phyloP scores from a whole-genome alignment of 2,329 filamentous ascomycete species.

The Akanthomyces muscarius region DNA sequence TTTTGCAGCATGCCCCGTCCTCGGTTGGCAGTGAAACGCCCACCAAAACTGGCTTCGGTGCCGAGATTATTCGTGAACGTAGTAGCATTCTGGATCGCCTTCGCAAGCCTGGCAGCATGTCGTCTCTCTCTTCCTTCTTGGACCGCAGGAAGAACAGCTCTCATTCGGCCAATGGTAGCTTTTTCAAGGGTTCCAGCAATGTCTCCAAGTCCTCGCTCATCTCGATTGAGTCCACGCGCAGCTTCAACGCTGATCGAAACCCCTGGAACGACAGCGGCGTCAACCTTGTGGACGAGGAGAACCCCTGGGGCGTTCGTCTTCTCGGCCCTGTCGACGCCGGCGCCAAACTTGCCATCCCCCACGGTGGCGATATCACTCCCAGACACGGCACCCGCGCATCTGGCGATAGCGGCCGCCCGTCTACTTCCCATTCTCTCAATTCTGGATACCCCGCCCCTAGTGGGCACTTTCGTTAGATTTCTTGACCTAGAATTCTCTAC shows the following conservation, averaged over 20 bases:
- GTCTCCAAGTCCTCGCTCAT: slow-evolving; percentile 93
- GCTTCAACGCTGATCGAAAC: slow-evolving; percentile 85
- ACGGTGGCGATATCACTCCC: slow-evolving; percentile 77
- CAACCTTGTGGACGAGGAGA: slow-evolving; percentile 86
- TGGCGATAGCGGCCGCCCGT: slow-evolving; percentile 86
- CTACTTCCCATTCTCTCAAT: slow-evolving; percentile 90
- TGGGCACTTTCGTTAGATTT: slow-evolving; percentile 82
- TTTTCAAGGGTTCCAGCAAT: slow-evolving; percentile 90
- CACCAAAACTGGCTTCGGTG: slow-evolving; percentile 77
- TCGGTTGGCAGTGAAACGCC: slow-evolving; percentile 81
- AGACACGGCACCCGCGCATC: slow-evolving; percentile 80
- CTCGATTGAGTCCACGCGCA: slow-evolving; percentile 91
- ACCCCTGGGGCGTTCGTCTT: slow-evolving; percentile 59
- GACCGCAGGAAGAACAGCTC: slow-evolving; percentile 92
- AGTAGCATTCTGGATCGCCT: slow-evolving; percentile 87
- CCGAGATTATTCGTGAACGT: slow-evolving; percentile 74
- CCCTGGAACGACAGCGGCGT: slow-evolving; percentile 98
- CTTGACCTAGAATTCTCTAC: slow-evolving; percentile 41
- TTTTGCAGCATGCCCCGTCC: slow-evolving; percentile 86
- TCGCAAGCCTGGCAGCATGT: slow-evolving; percentile 91
- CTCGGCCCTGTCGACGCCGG: slow-evolving; percentile 63
- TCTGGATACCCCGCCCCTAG: slow-evolving; percentile 94
- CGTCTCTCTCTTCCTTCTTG: slow-evolving; percentile 91
- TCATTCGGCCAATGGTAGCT: slow-evolving; percentile 72
- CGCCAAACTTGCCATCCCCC: slow-evolving; percentile 60